Percentiles rank a stretch among this genome's conserved stretches.
Evolutionary conservation across 1,284 basidiomycete genomes (phyloP).

Genomic region (Malassezia furfur): DNA sequence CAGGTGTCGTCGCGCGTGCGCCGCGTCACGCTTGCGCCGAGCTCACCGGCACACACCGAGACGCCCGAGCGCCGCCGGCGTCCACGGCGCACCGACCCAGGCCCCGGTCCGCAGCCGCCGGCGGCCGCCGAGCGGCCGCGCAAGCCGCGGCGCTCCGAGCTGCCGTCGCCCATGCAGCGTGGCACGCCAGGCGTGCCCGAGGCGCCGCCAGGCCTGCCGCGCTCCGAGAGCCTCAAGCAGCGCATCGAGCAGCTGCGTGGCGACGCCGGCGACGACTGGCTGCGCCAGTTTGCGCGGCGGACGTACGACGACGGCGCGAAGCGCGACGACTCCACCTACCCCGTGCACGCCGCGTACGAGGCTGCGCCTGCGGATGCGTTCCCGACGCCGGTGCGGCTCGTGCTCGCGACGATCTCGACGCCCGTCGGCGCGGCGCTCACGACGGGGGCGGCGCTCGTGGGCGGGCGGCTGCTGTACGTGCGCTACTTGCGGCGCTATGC

Average conservation of each 20-base stretch:
- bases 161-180: neutral
- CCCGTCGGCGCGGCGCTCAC: slow-evolving; percentile 8
- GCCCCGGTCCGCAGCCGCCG: neutral
- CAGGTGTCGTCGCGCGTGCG: slow-evolving; percentile 8
- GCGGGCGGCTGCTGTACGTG: slow-evolving; percentile 24
- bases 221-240: slow-evolving; percentile 19
- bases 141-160: slow-evolving; percentile 11
- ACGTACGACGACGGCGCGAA: slow-evolving; percentile 2
- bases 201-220: neutral
- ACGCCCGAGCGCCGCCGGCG: slow-evolving; percentile 5
- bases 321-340: neutral
- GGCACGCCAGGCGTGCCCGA: neutral
- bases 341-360: slow-evolving; percentile 5
- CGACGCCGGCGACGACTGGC: slow-evolving; percentile 45
- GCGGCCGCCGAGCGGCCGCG: neutral
- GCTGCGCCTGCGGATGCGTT: neutral
- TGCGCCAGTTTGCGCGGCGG: slow-evolving; percentile 25
- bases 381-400: neutral
- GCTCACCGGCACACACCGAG: neutral
- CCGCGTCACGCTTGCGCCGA: neutral
- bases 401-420: neutral
- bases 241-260: slow-evolving; percentile 40
- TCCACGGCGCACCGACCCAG: neutral
- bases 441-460: neutral
- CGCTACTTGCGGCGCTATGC: slow-evolving; percentile 42